A percentile compares a stretch with the other conserved stretches of the same genome.
These are phyloP conservation scores for Phytophthora pinifolia DNA, from an alignment of 352 stramenopile genomes.

Conservation along the genomic window DNA sequence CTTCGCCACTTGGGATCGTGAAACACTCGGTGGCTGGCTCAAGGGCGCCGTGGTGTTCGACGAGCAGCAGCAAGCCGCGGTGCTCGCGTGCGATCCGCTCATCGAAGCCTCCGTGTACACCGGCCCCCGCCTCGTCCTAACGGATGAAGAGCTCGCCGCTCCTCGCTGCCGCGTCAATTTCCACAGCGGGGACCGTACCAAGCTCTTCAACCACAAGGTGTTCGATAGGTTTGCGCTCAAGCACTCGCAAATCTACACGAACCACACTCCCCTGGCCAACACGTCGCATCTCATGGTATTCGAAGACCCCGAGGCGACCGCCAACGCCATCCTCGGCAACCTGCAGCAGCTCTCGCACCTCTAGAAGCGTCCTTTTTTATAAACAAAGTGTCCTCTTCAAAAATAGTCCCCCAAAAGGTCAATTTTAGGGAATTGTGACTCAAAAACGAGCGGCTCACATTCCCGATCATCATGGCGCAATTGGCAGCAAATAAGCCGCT, in stretches of 20 bases:
- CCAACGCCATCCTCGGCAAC: constrained; percentile 27
- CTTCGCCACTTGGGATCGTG: constrained; percentile 46
- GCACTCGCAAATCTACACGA: constrained; percentile 30
- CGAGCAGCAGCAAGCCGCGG: constrained; percentile 15
- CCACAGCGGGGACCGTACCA: constrained; percentile 30
- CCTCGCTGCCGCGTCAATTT: constrained; percentile 34
- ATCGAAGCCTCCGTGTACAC: constrained; percentile 44
- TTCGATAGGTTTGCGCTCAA: constrained; percentile 12
- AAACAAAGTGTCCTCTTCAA: neutral
- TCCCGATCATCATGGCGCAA: constrained; percentile 8
- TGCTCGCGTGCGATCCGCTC: constrained; percentile 38
- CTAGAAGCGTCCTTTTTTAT: constrained; percentile 10
- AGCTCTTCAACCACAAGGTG: constrained; percentile 23
- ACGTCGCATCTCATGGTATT: constrained; percentile 48
- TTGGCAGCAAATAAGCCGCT: constrained; percentile 32
- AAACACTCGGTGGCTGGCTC: constrained; percentile 33
- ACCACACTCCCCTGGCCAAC: constrained; percentile 23
- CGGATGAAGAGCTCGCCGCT: constrained; percentile 27
- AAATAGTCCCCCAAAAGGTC: neutral
- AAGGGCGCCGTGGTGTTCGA: constrained; percentile 44
- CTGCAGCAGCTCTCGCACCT: constrained; percentile 17
- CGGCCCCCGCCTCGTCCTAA: constrained; percentile 21
- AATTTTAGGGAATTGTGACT: constrained; percentile 9
- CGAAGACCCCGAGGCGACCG: constrained; percentile 38
- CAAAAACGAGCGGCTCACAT: constrained; percentile 27